Percentiles rank a stretch among this genome's conserved stretches.
These are phyloP conservation scores for Triticum urartu DNA, from an alignment of 176 grass and related monocot genomes.

Conservation along the genomic window DNA sequence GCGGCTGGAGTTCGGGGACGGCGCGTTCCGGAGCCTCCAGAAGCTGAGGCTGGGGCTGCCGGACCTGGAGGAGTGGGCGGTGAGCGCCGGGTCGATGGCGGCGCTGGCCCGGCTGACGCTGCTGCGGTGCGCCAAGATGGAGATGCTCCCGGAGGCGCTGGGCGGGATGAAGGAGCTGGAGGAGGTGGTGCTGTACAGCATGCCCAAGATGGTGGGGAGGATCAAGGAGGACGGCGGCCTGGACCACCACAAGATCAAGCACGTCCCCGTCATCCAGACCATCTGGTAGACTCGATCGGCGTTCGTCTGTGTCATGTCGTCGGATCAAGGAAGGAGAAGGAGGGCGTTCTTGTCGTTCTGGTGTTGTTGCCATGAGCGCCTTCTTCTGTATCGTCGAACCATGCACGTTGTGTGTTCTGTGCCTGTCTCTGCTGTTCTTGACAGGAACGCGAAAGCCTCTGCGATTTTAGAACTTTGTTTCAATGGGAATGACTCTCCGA, in stretches of 20 bases:
- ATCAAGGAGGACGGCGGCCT: constrained; percentile 32
- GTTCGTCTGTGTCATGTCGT: not conserved
- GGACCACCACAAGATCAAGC: constrained; percentile 52
- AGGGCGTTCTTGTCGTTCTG: not conserved
- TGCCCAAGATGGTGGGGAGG: constrained; percentile 44
- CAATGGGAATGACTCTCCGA: too few species aligned
- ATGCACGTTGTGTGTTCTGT: not conserved
- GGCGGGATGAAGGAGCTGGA: constrained; percentile 44
- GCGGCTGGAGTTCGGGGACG: constrained; percentile 24
- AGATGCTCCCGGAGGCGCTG: constrained; percentile 50
- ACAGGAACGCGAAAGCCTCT: too few species aligned
- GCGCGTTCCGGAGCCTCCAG: constrained; percentile 35
- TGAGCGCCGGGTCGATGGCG: not conserved
- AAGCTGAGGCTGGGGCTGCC: constrained; percentile 28
- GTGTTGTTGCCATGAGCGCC: too few species aligned
- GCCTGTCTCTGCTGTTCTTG: too few species aligned
- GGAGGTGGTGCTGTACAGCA: constrained; percentile 52
- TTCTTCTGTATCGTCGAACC: not conserved
- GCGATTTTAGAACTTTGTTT: too few species aligned
- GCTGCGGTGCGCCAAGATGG: constrained; percentile 36
- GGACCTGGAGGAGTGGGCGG: constrained; percentile 44
- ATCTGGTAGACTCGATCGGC: not conserved
- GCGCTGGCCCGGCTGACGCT: constrained; percentile 35
- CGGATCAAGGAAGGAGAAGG: not conserved
- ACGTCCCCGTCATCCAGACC: constrained; percentile 45